Conservation (phyloP, 2,329 filamentous ascomycete genomes). For the Dothidotthia symphoricarpi region DNA sequence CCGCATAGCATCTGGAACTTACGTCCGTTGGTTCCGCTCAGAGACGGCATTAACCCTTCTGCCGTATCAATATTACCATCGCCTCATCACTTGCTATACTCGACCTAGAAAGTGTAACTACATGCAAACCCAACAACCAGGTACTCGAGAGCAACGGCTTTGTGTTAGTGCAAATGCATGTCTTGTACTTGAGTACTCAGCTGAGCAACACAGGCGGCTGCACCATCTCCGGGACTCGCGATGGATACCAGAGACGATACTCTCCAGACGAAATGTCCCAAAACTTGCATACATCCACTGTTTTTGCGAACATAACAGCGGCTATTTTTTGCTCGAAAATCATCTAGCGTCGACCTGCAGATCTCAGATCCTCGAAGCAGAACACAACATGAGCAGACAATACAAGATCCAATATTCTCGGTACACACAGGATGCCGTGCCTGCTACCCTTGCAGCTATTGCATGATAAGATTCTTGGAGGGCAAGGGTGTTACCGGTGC, state of each 20-base stretch:
- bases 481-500: too few relatives aligned
- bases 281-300: too few relatives aligned
- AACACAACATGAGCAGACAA: slow-evolving; percentile 12
- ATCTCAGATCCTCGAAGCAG: slow-evolving; percentile 25
- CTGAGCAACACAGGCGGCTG: slow-evolving; percentile 1
- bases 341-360: slow-evolving; percentile 18
- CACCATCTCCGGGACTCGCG: neutral
- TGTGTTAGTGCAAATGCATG: slow-evolving; percentile 36
- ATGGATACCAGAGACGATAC: too few relatives aligned
- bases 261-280: too few relatives aligned
- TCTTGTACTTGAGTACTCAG: slow-evolving; percentile 13
- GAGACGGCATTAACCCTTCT: slow-evolving; percentile 23
- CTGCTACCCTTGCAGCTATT: slow-evolving; percentile 13
- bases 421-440: slow-evolving; percentile 17
- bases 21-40: slow-evolving; percentile 7
- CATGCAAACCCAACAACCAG: slow-evolving; percentile 35
- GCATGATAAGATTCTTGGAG: slow-evolving; percentile 7
- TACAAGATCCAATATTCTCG: slow-evolving; percentile 9
- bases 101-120: slow-evolving; percentile 29
- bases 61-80: slow-evolving; percentile 21
- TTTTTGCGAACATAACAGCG: too few relatives aligned
- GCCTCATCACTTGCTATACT: slow-evolving; percentile 10
- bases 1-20: neutral
- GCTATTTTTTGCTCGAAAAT: slow-evolving; percentile 2
- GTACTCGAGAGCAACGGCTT: slow-evolving; percentile 31